phyloP scores from a whole-genome alignment of 371 early-diverging fungal genomes.

The Cokeromyces recurvatus region DNA sequence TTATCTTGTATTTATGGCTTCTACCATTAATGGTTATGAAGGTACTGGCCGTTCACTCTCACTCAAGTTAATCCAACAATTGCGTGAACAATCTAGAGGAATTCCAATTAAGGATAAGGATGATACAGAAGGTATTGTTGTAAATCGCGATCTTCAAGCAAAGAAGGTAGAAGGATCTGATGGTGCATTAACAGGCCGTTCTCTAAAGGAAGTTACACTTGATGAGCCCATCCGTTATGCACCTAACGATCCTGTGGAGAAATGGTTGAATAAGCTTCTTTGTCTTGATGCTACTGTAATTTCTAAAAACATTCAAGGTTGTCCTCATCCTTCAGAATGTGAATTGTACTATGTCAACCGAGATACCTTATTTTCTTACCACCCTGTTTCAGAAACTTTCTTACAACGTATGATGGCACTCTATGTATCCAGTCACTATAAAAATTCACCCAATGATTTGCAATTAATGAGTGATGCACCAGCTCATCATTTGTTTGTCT shows the following conservation, averaged over 20 bases:
- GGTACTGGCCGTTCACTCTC: slow-evolving; percentile 98
- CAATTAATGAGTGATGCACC: slow-evolving; percentile 98
- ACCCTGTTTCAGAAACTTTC: slow-evolving; percentile 94
- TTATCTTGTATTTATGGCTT: slow-evolving; percentile 97
- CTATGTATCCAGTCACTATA: slow-evolving; percentile 99
- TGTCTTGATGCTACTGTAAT: slow-evolving; percentile 87
- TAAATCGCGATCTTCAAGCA: slow-evolving; percentile 52
- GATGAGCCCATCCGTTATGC: slow-evolving; percentile 97
- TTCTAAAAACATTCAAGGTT: slow-evolving; percentile 75
- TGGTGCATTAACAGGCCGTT: slow-evolving; percentile 60
- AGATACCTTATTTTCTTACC: slow-evolving; percentile 94
- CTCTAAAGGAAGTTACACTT: slow-evolving; percentile 86
- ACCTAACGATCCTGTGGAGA: slow-evolving; percentile 90
- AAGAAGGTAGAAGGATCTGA: slow-evolving; percentile 42
- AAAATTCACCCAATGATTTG: slow-evolving; percentile 99
- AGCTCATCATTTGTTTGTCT: slow-evolving; percentile 97
- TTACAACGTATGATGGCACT: slow-evolving; percentile 96
- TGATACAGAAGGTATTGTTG: slow-evolving; percentile 44
- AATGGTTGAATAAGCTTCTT: slow-evolving; percentile 94
- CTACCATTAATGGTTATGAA: slow-evolving; percentile 99
- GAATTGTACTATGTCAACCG: slow-evolving; percentile 95
- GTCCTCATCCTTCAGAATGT: slow-evolving; percentile 93
- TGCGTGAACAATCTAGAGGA: slow-evolving; percentile 88
- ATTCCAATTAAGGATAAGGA: slow-evolving; percentile 53
- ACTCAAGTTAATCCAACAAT: slow-evolving; percentile 90